Evolutionary conservation across 176 grass and related monocot genomes (phyloP), one percentile per base, ranked within the genome.

Genomic region (Dactylis glomerata): DNA sequence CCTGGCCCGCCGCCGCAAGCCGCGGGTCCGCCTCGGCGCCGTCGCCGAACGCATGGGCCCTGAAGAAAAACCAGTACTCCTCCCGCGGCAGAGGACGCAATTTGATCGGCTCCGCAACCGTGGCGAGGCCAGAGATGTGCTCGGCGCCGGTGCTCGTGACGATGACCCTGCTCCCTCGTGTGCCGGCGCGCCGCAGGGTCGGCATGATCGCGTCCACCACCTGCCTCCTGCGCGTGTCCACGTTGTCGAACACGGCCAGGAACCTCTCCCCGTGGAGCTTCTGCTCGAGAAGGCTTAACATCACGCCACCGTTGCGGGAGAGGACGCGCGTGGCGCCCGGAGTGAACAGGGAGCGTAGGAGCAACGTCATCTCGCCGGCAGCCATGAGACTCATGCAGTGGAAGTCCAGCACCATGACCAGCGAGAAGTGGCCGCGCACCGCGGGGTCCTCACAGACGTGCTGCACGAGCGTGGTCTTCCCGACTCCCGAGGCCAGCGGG

Each of bases 31-130:
- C 72, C 72, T 66, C 62, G 37, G 3, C 51, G 19, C 51, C 74
- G 74, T 50, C 32, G 37, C 3, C 63, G 34, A 85, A 70, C 8
- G 75, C 74, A 74, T 85, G 74, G 19, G 50, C 83, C 64, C 68
- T 58, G 83, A 85, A 85, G 82, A 84, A 84, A 52, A 86, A 79
- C 84, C 76, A 86, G 38, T 69, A 85, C 75, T 86, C 75, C 65
- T 31, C 65, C 49, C 17, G 49, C 5, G 19, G 63, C 47, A 44
- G 62, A 4, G 49, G 26, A 0, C 62, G 62, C 26, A 85, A 34
- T 8, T 41, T 3, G 74, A 85, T 42, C 13, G 83, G 45, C 11
- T 55, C 62, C n/a, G n/a, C n/a, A 16, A 11, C 19, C 7, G 84
- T 79, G 75, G 24, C 83, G 49, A 85, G 74, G 13, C 30, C 75